Percentiles rank a stretch among this genome's conserved stretches.
phyloP scores from a whole-genome alignment of 2,329 filamentous ascomycete species.

The Phaeosphaeria sp. region DNA sequence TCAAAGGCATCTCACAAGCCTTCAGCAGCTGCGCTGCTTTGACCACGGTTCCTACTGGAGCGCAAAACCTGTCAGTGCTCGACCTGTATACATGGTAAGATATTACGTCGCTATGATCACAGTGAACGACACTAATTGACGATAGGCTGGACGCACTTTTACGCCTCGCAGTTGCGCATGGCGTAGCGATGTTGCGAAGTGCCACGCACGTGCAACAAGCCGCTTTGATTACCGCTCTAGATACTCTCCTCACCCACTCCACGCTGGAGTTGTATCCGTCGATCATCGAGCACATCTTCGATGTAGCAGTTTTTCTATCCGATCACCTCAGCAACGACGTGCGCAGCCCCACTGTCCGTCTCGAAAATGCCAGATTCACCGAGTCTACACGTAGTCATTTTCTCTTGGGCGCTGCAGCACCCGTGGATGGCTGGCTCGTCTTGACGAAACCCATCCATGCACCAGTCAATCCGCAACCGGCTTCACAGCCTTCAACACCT shows the following conservation, averaged over 20 bases:
- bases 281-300: conserved; percentile 51
- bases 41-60: conserved; percentile 1
- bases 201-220: conserved; percentile 37
- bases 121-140: conserved; percentile 12
- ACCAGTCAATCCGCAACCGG: conserved; percentile 18
- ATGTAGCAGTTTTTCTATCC: conserved; percentile 51
- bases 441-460: conserved; percentile 42
- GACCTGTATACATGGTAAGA: conserved; percentile 35
- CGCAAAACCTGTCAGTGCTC: conserved; percentile 8
- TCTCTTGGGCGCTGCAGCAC: conserved; percentile 46
- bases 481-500: conserved; percentile 26
- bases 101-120: background rate
- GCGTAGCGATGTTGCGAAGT: conserved; percentile 29
- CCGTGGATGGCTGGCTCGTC: conserved; percentile 52
- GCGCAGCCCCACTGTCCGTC: conserved; percentile 40
- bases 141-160: conserved; percentile 46
- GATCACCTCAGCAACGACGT: conserved; percentile 51
- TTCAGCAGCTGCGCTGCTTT: conserved; percentile 18
- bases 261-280: conserved; percentile 43
- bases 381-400: conserved; percentile 48
- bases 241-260: conserved; percentile 47
- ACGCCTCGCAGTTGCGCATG: conserved; percentile 50
- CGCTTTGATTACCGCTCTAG: conserved; percentile 44
- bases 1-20: conserved; percentile 38
- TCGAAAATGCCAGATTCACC: conserved; percentile 28